Evolutionary conservation across 176 grass and related monocot species (phyloP).

Genomic region (Zoysia japonica): DNA sequence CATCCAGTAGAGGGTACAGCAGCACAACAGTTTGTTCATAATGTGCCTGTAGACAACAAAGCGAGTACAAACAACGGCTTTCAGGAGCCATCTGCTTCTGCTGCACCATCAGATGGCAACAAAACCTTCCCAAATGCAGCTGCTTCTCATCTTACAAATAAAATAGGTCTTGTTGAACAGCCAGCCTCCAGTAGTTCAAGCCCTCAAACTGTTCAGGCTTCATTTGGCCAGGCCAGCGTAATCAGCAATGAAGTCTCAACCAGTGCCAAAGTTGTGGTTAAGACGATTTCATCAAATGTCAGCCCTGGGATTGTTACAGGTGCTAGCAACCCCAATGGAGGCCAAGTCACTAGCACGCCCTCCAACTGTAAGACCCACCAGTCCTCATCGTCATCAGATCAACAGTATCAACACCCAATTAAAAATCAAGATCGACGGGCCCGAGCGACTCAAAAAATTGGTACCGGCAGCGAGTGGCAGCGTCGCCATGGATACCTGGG

Average conservation of each 20-base stretch:
- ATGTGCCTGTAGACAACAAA: conserved; percentile 49
- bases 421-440: conserved; percentile 53
- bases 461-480: conserved; percentile 65
- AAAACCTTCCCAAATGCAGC: conserved; percentile 49
- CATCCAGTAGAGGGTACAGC: conserved; percentile 66
- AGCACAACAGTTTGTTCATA: conserved; percentile 58
- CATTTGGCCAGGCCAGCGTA: conserved; percentile 31
- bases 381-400: conserved; percentile 35
- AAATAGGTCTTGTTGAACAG: conserved; percentile 56
- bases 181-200: conserved; percentile 47
- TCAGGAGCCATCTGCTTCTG: conserved; percentile 47
- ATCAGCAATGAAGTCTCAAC: conserved; percentile 63
- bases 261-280: conserved; percentile 50
- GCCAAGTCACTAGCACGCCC: conserved; percentile 42
- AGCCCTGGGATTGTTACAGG: conserved; percentile 41
- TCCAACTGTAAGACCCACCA: conserved; percentile 56
- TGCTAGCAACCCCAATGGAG: conserved; percentile 38
- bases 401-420: conserved; percentile 48
- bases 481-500: conserved; percentile 61
- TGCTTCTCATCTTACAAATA: conserved; percentile 51
- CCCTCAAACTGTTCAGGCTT: conserved; percentile 50
- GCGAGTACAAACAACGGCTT: conserved; percentile 54
- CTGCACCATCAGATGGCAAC: conserved; percentile 44
- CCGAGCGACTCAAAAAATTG: conserved; percentile 41
- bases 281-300: conserved; percentile 39